Conservation (phyloP, 495 filamentous ascomycete genomes). For the Platismatia glauca region DNA sequence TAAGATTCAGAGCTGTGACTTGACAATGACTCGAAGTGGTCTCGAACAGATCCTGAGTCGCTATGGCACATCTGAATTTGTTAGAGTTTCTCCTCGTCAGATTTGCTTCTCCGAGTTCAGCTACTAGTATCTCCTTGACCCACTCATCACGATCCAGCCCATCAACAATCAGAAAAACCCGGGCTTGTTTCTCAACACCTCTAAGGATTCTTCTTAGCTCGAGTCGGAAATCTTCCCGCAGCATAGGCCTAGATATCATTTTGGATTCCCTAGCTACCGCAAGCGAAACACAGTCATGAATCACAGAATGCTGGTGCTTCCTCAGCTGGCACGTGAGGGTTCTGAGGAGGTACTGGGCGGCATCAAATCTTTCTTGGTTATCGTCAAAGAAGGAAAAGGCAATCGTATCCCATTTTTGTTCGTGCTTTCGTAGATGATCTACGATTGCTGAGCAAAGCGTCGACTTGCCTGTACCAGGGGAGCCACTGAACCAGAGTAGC, state of each 20-base stretch:
- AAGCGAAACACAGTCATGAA: too few species aligned
- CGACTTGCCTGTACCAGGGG: background rate
- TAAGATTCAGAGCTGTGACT: too few species aligned
- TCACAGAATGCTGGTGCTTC: too few species aligned
- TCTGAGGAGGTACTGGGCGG: background rate
- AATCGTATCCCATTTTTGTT: background rate
- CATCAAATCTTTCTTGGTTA: background rate
- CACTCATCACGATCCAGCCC: background rate
- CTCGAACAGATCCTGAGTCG: background rate
- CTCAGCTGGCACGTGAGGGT: background rate
- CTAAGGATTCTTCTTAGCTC: background rate
- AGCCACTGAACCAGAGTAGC: background rate
- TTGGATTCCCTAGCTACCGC: too few species aligned
- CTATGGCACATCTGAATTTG: conserved; percentile 4
- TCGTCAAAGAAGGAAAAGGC: background rate
- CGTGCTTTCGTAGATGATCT: background rate
- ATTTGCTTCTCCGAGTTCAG: background rate
- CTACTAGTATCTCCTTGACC: background rate
- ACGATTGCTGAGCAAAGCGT: conserved; percentile 1
- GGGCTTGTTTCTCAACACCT: background rate
- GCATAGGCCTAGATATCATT: too few species aligned
- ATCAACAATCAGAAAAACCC: background rate
- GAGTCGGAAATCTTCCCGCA: background rate
- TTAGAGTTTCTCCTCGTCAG: background rate
- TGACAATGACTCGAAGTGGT: too few species aligned